Percentiles rank a stretch among this genome's conserved stretches.
Evolutionary conservation across 805 yeast genomes (phyloP).

Genomic region (Schizosaccharomyces japonicus): DNA sequence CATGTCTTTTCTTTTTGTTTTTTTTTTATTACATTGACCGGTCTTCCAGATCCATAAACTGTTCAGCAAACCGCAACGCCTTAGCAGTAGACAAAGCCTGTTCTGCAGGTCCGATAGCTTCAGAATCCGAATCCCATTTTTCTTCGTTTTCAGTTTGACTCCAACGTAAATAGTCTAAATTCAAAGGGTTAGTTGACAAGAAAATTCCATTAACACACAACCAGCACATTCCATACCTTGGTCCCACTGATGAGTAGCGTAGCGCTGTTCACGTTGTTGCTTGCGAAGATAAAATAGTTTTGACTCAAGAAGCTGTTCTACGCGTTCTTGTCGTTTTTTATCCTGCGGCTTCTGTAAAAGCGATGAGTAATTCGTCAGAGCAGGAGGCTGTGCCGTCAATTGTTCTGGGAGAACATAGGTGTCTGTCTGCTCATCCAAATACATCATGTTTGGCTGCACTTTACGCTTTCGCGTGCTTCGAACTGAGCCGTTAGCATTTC

Average conservation of each 20-base stretch:
- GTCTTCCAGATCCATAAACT: conserved; percentile 1
- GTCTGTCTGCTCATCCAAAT: background rate
- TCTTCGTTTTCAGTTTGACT: background rate
- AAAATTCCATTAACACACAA: background rate
- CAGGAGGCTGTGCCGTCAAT: background rate
- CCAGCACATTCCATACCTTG: background rate
- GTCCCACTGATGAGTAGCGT: background rate
- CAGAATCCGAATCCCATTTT: background rate
- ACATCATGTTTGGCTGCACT: background rate
- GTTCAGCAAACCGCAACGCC: background rate
- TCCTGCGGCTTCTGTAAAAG: too few species aligned
- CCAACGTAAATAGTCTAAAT: background rate
- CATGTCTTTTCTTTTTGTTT: too few species aligned
- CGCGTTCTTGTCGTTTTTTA: background rate
- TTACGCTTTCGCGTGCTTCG: background rate
- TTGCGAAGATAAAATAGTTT: background rate
- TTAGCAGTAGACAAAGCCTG: background rate
- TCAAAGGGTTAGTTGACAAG: background rate
- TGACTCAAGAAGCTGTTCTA: background rate
- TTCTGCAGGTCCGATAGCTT: background rate
- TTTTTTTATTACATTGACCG: too few species aligned
- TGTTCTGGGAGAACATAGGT: background rate
- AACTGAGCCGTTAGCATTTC: background rate
- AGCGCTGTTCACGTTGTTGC: background rate
- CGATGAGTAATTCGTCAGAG: too few species aligned